Conservation (phyloP, 1,284 basidiomycete species). For the Melampsora larici-populina region DNA sequence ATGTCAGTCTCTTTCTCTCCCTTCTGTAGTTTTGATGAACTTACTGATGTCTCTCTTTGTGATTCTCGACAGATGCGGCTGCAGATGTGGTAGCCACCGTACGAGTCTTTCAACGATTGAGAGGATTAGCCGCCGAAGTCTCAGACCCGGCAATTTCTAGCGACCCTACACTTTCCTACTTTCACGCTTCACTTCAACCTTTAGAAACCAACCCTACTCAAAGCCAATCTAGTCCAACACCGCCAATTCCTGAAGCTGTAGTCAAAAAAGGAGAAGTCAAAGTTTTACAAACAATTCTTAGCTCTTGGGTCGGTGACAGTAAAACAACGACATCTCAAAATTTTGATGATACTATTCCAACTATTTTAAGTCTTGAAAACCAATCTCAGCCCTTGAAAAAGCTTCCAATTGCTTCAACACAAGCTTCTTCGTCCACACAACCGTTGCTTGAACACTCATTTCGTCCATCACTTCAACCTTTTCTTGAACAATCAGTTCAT, state of each 20-base stretch:
- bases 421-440: no score
- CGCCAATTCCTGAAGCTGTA: background rate
- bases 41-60: background rate
- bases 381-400: no score
- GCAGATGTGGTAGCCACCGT: conserved; percentile 22
- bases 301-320: background rate
- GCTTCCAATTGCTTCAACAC: no score
- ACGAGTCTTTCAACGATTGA: conserved; percentile 12
- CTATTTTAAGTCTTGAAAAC: no score
- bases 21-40: background rate
- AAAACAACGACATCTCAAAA: background rate
- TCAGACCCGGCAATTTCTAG: background rate
- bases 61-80: conserved; percentile 25
- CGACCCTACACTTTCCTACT: conserved; percentile 3
- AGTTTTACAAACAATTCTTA: background rate
- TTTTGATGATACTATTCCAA: no score
- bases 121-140: background rate
- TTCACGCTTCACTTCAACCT: conserved; percentile 24
- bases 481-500: background rate
- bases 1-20: conserved; percentile 1
- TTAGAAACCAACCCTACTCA: background rate
- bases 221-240: background rate
- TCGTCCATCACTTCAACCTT: no score
- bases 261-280: conserved; percentile 5
- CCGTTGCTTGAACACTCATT: no score